Base-by-base conservation (phyloP, 2,329 filamentous ascomycete species). In the Talaromyces sp. region DNA sequence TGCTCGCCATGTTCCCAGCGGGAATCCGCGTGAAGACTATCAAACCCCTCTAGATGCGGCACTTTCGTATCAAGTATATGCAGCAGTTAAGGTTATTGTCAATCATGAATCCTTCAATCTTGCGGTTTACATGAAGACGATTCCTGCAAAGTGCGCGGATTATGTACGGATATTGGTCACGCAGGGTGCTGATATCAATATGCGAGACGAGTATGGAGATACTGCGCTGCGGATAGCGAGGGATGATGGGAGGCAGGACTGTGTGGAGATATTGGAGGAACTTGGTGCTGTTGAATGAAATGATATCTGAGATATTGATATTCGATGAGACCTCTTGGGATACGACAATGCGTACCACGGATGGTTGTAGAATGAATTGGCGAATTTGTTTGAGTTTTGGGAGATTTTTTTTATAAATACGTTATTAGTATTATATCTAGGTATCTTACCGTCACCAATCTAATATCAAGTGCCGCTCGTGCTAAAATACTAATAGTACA, bases 151-250 rank as follows among this genome's bases (percentile, higher is more conserved):
- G 11, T 24, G n/a, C 45, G 43, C 50, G 8, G 39, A 39, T 22
- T 63, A 56, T 22, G 47, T 63, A 1, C 50, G 49, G 37, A 8
- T 35, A n/a, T 11, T 65, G 33, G 41, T 66, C 4, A 37, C 47
- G 9, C 39, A 54, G 22, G 64, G 64, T 37, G 64, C 37, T 9
- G 59, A 66, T 43, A 58, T 62, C 3, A 57, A 59, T 35, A 27
- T 60, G 10, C 45, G 39, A 37, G 37, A 58, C 3, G 54, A 59
- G 2, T 11, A 54, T 14, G 64, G 64, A 6, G 22, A 60, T 27
- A 59, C 33, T 27, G 52, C 64, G 10, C 64, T 66, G 39, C 31
- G 24, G 19, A 43, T 66, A 27, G 54, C 54, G n/a, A 66, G 31
- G 31, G 60, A 63, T n/a, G 31, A 37, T 19, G 50, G 64, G 41